Evolutionary conservation across 306 rosid genomes (phyloP), one percentile per base, ranked within the genome.

Genomic region (Arachis hypogaea): DNA sequence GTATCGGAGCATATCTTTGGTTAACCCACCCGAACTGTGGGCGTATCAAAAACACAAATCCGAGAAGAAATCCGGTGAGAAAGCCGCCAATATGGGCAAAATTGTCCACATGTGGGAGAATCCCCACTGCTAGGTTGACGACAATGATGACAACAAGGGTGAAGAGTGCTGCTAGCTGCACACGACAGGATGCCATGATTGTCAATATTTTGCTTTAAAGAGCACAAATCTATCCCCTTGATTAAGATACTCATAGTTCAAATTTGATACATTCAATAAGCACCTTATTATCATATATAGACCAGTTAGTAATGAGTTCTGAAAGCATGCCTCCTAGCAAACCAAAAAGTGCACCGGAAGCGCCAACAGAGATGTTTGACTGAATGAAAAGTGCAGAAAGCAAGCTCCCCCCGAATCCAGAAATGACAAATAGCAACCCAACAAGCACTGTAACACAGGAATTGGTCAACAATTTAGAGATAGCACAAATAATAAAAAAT

Each of bases 81-180:
- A 94, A 94, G 80, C 98, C 98, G 73, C 98, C 98, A 46, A 94
- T 88, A 73, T 94, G 98, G 63, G 98, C 98, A 75, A 94, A 94
- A 78, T 94, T 94, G 84, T 94, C 98, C 77, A 94, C 90, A 7
- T 89, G 97, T 73, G 98, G 98, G 59, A 93, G 97, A 73, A 91
- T 89, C 68, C 98, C 98, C 69, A 94, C 93, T 4, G 89, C 98
- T 80, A 94, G 88, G 77, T 94, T 94, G 82, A 91, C 40, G 16
- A 62, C 95, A 63, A 94, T 81, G 85, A 94, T 88, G 79, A 91
- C 50, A 79, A 94, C 78, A 36, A 94, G 96, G 36, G 93, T 87
- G 71, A 86, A 12, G 66, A 94, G 81, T 69, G 96, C 98, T 72
- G 86, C 85, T 3, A 91, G 64, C 98, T 94, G 87, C 82, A 83